A percentile compares a stretch with the other conserved stretches of the same genome.
Evolutionary conservation across 2,329 filamentous ascomycete species (phyloP).

Genomic region (Colletotrichum echinochloae): DNA sequence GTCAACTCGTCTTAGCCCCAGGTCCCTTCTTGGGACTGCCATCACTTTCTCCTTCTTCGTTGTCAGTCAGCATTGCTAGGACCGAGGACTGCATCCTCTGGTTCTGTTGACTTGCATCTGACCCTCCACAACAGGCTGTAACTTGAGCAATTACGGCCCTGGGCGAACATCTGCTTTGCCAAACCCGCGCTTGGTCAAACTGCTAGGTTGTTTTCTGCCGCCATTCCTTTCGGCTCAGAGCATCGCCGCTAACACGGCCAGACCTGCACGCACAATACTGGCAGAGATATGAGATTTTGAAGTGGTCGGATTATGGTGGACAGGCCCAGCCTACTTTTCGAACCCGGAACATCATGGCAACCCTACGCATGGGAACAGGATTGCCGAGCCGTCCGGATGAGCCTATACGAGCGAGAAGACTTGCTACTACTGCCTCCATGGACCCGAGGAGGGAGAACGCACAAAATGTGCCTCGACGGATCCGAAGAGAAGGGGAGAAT

Average conservation of each 20-base stretch:
- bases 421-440: constrained; percentile 33
- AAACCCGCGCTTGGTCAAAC: constrained; percentile 16
- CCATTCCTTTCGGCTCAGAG: constrained; percentile 9
- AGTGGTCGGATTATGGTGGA: constrained; percentile 39
- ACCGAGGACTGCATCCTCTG: constrained; percentile 21
- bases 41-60: neutral
- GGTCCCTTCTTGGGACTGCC: constrained; percentile 9
- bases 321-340: constrained; percentile 37
- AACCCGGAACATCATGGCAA: constrained; percentile 57
- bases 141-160: constrained; percentile 18
- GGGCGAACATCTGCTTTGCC: constrained; percentile 44
- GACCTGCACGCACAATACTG: constrained; percentile 22
- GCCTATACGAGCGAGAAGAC: constrained; percentile 47
- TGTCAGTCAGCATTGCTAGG: constrained; percentile 14
- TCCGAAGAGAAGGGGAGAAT: constrained; percentile 34
- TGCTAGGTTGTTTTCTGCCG: constrained; percentile 40
- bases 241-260: constrained; percentile 26
- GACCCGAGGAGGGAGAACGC: constrained; percentile 33
- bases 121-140: neutral
- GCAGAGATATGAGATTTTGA: constrained; percentile 41
- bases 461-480: constrained; percentile 17
- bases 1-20: constrained; percentile 9
- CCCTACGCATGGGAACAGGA: constrained; percentile 55
- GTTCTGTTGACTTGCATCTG: constrained; percentile 6
- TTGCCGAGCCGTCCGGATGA: constrained; percentile 56